phyloP scores from a whole-genome alignment of 495 filamentous ascomycete species.

The Pyrenula massariospora region DNA sequence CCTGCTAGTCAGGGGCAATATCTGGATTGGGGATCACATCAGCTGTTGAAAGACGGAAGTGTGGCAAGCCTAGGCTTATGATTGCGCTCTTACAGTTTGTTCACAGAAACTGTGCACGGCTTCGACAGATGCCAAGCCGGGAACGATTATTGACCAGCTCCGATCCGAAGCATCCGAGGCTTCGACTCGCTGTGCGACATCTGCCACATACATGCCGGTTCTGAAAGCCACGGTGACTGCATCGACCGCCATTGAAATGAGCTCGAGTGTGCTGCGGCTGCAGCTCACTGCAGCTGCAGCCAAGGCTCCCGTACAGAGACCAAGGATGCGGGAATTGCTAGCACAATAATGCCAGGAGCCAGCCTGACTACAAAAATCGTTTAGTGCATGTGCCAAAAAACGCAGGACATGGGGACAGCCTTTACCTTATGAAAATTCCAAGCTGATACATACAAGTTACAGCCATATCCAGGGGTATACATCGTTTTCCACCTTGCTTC shows the following conservation, averaged over 20 bases:
- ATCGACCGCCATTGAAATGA: slow-evolving; percentile 58
- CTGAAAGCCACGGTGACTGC: slow-evolving; percentile 63
- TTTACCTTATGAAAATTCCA: slow-evolving; percentile 18
- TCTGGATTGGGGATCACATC: slow-evolving; percentile 1
- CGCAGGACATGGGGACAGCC: background rate
- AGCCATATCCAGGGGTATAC: slow-evolving; percentile 20
- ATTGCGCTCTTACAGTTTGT: slow-evolving; percentile 10
- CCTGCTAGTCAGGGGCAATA: slow-evolving; percentile 37
- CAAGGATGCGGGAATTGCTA: slow-evolving; percentile 11
- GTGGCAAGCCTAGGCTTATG: background rate
- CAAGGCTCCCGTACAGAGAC: slow-evolving; percentile 61
- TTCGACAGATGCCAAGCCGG: slow-evolving; percentile 13
- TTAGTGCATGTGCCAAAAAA: background rate
- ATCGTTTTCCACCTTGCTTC: slow-evolving; percentile 8
- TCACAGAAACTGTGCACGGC: slow-evolving; percentile 22
- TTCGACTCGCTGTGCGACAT: slow-evolving; percentile 17
- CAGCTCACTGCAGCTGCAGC: slow-evolving; percentile 61
- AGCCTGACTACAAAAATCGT: slow-evolving; percentile 1
- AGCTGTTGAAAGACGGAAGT: background rate
- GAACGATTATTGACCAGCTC: slow-evolving; percentile 29
- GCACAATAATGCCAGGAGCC: background rate
- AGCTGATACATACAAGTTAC: slow-evolving; percentile 21
- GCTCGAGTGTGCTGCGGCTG: slow-evolving; percentile 51
- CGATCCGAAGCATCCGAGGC: slow-evolving; percentile 9
- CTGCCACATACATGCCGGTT: slow-evolving; percentile 30